Percentiles rank a stretch among this genome's conserved stretches.
Conservation (phyloP, 768 basidiomycete species). For the Psilocybe azurescens region DNA sequence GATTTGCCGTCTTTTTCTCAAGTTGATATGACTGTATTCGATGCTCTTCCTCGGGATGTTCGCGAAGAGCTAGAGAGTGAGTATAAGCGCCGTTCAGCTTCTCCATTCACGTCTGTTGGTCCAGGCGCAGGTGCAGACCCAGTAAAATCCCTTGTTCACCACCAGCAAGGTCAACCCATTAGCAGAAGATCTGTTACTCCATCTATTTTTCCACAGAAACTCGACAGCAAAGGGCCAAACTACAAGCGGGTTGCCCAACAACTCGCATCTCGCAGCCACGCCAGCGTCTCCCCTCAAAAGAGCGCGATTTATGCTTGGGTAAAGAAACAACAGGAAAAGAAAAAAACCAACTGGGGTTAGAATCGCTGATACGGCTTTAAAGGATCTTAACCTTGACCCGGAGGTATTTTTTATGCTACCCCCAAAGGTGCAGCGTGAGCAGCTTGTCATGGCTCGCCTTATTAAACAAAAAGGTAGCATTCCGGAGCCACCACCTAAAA, state of each 20-base stretch:
- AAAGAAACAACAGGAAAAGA: constrained; percentile 29
- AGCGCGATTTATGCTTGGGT: constrained; percentile 36
- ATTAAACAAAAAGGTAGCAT: constrained; percentile 46
- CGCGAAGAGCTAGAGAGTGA: constrained; percentile 71
- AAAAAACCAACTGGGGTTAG: constrained; percentile 39
- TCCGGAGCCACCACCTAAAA: constrained; percentile 45
- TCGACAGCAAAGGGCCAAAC: constrained; percentile 42
- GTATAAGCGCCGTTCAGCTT: constrained; percentile 64
- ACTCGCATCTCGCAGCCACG: constrained; percentile 59
- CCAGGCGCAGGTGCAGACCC: constrained; percentile 4
- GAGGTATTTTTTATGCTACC: constrained; percentile 73
- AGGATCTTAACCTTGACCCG: constrained; percentile 72
- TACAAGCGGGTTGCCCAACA: constrained; percentile 66
- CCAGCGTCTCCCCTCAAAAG: constrained; percentile 41
- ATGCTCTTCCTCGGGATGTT: constrained; percentile 73
- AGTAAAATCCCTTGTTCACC: background rate
- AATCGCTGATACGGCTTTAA: constrained; percentile 62
- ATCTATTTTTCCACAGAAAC: constrained; percentile 36
- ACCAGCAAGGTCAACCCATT: constrained; percentile 7
- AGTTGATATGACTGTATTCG: constrained; percentile 71
- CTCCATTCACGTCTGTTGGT: constrained; percentile 41
- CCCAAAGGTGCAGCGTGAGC: constrained; percentile 71
- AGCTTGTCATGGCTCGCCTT: constrained; percentile 64
- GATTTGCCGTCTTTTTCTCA: constrained; percentile 78
- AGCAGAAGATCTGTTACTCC: constrained; percentile 25